Evolutionary conservation across 2,329 filamentous ascomycete species (phyloP).

Genomic region (Samsoniella hepiali): DNA sequence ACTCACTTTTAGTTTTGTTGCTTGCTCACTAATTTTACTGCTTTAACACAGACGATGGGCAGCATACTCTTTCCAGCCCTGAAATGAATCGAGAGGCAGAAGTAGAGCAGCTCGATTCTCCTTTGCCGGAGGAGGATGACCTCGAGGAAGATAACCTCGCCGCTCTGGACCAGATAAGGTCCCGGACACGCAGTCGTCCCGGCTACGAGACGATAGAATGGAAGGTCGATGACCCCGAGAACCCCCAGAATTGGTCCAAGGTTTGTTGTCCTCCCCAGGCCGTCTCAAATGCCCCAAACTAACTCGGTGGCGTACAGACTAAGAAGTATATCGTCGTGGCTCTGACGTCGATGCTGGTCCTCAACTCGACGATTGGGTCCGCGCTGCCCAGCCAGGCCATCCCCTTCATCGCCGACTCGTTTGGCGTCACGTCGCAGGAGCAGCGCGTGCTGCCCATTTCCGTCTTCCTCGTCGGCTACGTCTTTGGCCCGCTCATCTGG

Average conservation of each 20-base stretch:
- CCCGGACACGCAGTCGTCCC: conserved; percentile 32
- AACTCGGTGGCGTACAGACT: conserved; percentile 32
- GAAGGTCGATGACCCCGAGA: conserved; percentile 47
- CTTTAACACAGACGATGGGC: background rate
- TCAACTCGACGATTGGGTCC: conserved; percentile 67
- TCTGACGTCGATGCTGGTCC: conserved; percentile 55
- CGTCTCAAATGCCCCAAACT: background rate
- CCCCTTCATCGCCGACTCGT: conserved; percentile 55
- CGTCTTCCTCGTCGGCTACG: conserved; percentile 62
- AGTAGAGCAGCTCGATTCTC: background rate
- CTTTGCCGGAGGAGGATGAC: conserved; percentile 32
- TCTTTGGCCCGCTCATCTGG: conserved; percentile 59
- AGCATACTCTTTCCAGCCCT: background rate
- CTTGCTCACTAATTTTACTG: background rate
- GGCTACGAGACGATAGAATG: conserved; percentile 42
- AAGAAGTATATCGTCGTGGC: conserved; percentile 55
- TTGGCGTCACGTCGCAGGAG: conserved; percentile 47
- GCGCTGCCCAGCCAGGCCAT: conserved; percentile 63
- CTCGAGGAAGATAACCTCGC: conserved; percentile 35
- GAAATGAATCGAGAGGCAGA: background rate
- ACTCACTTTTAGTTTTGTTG: background rate
- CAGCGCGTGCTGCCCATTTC: conserved; percentile 57
- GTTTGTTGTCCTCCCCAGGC: conserved; percentile 26
- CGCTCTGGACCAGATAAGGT: conserved; percentile 34
- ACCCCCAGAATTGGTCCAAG: conserved; percentile 51